Evolutionary conservation across 495 filamentous ascomycete genomes (phyloP), one percentile per base, ranked within the genome.

Genomic region (Usnea hakonensis): DNA sequence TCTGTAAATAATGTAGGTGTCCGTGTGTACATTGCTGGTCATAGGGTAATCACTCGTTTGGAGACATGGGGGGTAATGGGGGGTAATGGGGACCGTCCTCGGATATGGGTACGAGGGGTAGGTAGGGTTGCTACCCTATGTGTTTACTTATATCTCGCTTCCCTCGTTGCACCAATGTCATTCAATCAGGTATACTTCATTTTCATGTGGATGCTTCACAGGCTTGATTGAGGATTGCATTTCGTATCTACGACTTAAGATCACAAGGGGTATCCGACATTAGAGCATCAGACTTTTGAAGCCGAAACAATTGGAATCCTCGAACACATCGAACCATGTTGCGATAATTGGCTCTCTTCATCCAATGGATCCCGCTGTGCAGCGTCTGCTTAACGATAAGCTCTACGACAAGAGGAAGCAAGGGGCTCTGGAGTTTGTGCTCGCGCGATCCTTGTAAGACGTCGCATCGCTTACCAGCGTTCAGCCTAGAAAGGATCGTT

Each of bases 361-460:
- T 70, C 68, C 60, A 66, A 98, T 98, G 94, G 94, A 98, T 78
- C 77, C 83, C 67, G 86, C 85, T 72, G 85, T 96, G 70, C 90
- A 95, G 75, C 88, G 93, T 66, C 80, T 90, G 67, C 84, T 99
- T 72, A 95, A 91, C 71, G 95, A 99, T 75, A 97, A 96, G 83
- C 86, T 97, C 65, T 99, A 99, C 71, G 95, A 99, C 64, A 94
- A 91, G 77, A 85, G 95, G 70, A 97, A 97, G 74, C 86, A 90
- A 68, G 95, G 95, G 48, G 95, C 95, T 66, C 83, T 99, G 38
- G 95, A 99, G 95, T 97, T 86, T 69, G 91, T 78, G 57, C 19
- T 21, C 19, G 5, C 50, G 40, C 40, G 62, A 19, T 17, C 1
- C 38, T 36, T 48, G 17, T 17, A 50, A 36, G 55, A 35, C 17